Conservation (phyloP, 2,329 filamentous ascomycete genomes). For the Colletotrichum eremochloae region DNA sequence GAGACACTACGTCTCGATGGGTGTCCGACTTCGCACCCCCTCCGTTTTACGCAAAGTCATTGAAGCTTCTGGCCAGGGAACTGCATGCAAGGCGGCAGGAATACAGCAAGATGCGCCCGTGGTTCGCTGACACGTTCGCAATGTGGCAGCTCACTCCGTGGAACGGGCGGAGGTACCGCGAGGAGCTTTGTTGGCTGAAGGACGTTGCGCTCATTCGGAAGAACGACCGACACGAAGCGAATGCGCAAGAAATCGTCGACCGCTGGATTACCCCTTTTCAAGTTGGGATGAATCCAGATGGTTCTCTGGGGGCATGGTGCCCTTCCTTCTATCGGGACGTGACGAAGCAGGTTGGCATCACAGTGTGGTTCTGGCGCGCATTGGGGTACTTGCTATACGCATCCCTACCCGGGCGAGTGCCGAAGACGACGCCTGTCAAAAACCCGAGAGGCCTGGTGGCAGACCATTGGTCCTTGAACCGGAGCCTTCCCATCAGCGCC, state of each 20-base stretch:
- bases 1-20: background rate
- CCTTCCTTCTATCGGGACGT: no score
- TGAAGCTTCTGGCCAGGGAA: background rate
- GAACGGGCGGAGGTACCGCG: background rate
- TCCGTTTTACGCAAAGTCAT: background rate
- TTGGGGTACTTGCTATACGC: slow-evolving; percentile 22
- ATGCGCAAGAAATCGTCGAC: background rate
- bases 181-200: background rate
- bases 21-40: background rate
- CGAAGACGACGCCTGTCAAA: background rate
- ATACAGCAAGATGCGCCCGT: slow-evolving; percentile 16
- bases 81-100: slow-evolving; percentile 7
- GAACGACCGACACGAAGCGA: background rate
- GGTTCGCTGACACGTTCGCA: slow-evolving; percentile 19
- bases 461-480: background rate
- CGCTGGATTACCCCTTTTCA: background rate
- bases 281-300: background rate
- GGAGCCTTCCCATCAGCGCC: background rate
- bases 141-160: slow-evolving; percentile 39
- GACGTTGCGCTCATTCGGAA: background rate
- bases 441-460: background rate
- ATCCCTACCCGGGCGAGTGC: slow-evolving; percentile 11
- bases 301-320: background rate
- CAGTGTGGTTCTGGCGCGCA: slow-evolving; percentile 37
- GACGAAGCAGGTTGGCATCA: background rate